Evolutionary conservation across 768 basidiomycete genomes (phyloP), one percentile per base, ranked within the genome.

Genomic region (Amanita subjunquillea): DNA sequence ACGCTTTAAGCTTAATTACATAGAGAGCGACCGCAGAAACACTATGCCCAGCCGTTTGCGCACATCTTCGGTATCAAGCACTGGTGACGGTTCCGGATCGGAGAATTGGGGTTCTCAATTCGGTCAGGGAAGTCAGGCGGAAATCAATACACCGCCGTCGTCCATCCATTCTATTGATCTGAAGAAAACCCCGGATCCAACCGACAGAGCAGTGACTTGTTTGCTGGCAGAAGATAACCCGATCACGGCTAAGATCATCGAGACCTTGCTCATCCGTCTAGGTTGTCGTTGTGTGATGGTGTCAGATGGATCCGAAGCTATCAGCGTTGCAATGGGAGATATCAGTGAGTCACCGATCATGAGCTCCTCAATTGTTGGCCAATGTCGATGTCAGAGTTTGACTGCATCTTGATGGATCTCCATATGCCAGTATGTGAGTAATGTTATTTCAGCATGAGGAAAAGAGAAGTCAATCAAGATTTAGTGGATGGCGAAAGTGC

Each of bases 161-260:
- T 91, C 89, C 12, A 83, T 91, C n/a, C 82, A 83, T 58, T 90
- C 90, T 0, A 84, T 87, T 57, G 89, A 91, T 60, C 64, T 90
- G 65, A 78, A 79, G 64, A 82, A 82, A 67, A 83, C 78, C 1
- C 83, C 83, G 3, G 88, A 91, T 63, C 82, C 79, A n/a, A 77
- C 67, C 53, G 92, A 94, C 63, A 82, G 91, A 38, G 84, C 86
- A n/a, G 85, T 98, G 50, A 96, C 93, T 38, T 93, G 91, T 62
- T 67, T 99, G 25, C 76, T 99, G 34, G 96, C 95, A 1, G 96
- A 98, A 66, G 93, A 98, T 60, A 98, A 99, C 62, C 96, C 96
- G 1, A 97, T 98, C 57, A 95, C 93, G 0, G 89, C 90, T 30
- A 97, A 98, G 73, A 97, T 99, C 46, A 85, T 97, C 46, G 93